These are phyloP conservation scores for Prunus davidiana DNA, from an alignment of 306 rosid genomes.

Conservation along the genomic window DNA sequence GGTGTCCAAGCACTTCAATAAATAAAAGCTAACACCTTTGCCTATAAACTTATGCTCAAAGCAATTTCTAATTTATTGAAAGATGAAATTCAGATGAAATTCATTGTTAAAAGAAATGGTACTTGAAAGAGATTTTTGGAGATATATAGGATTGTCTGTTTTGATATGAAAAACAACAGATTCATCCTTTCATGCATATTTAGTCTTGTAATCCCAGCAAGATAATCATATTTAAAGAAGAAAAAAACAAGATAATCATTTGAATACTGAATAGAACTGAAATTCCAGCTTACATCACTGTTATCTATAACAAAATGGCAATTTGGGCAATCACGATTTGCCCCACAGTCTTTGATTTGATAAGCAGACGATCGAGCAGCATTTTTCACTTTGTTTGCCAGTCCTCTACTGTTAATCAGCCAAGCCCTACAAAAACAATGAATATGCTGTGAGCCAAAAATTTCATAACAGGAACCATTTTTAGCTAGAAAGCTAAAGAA, in stretches of 20 bases:
- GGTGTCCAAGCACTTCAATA: neutral
- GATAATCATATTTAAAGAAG: too few species aligned
- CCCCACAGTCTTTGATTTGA: constrained; percentile 71
- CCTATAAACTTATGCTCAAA: neutral
- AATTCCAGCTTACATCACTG: constrained; percentile 65
- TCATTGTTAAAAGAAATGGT: neutral
- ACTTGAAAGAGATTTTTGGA: neutral
- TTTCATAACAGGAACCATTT: neutral
- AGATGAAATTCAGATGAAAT: neutral
- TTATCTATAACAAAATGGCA: constrained; percentile 61
- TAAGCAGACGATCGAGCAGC: constrained; percentile 38
- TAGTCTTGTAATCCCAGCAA: too few species aligned
- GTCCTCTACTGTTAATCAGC: constrained; percentile 63
- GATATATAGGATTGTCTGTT: neutral
- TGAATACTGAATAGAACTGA: constrained; percentile 14
- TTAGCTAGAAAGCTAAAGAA: neutral
- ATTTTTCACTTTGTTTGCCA: constrained; percentile 81
- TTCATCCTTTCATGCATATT: neutral
- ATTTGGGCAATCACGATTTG: constrained; percentile 78
- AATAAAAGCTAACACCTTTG: neutral
- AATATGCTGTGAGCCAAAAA: neutral
- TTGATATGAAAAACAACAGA: constrained; percentile 4
- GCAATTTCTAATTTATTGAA: neutral
- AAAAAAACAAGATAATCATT: neutral
- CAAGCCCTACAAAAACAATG: constrained; percentile 54